phyloP scores from a whole-genome alignment of 2,329 filamentous ascomycete species.

The Aspergillus texensis region DNA sequence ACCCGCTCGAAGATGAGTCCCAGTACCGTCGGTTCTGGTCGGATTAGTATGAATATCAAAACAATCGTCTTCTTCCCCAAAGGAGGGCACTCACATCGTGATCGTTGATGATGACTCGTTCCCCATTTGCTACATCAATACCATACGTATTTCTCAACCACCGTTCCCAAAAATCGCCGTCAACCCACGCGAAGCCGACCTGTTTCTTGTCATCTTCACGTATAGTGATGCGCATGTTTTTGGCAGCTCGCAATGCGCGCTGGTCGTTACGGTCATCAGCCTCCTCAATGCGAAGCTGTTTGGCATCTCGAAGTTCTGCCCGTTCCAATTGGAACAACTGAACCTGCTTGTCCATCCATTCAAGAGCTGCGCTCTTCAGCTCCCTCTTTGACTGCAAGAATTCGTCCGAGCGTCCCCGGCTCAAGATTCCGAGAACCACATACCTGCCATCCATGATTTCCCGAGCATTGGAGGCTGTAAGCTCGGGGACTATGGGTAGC shows the following conservation, averaged over 20 bases:
- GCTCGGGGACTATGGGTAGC: conserved; percentile 92
- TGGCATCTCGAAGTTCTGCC: conserved; percentile 89
- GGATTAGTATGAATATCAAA: conserved; percentile 30
- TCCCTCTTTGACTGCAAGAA: conserved; percentile 80
- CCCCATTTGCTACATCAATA: conserved; percentile 80
- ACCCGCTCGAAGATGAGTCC: conserved; percentile 87
- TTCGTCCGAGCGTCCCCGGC: conserved; percentile 75
- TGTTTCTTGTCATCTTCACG: conserved; percentile 83
- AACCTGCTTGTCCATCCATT: conserved; percentile 98
- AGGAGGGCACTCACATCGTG: conserved; percentile 73
- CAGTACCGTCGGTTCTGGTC: conserved; percentile 85
- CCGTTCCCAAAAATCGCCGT: conserved; percentile 94
- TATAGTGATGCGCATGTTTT: conserved; percentile 90
- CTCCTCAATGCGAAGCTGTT: conserved; percentile 94
- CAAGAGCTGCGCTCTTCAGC: conserved; percentile 90
- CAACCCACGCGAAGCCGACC: conserved; percentile 95
- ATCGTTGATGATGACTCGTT: conserved; percentile 94
- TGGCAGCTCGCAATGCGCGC: conserved; percentile 80
- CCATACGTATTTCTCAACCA: conserved; percentile 97
- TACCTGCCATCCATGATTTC: conserved; percentile 95
- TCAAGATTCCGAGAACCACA: conserved; percentile 89
- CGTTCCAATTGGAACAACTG: conserved; percentile 89
- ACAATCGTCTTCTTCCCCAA: not conserved
- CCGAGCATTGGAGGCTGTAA: conserved; percentile 85
- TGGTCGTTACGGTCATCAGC: conserved; percentile 92